Evolutionary conservation across 768 basidiomycete species (phyloP).

Genomic region (Mycena capillaripes): DNA sequence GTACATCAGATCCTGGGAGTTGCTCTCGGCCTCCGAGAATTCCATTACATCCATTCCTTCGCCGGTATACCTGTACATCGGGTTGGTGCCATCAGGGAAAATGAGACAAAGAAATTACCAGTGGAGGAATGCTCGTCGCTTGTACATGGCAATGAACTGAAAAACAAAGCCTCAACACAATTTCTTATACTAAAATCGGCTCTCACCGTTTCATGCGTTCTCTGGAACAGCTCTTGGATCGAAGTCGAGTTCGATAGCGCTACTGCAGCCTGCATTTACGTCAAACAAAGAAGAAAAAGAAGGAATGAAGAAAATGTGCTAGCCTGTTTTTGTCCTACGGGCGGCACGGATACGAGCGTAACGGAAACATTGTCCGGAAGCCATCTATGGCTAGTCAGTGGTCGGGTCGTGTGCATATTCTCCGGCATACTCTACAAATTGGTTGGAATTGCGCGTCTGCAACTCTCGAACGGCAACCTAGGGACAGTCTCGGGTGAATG

Average conservation of each 20-base stretch:
- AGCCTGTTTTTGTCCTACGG: conserved; percentile 82
- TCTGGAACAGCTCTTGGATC: conserved; percentile 89
- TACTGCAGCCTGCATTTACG: conserved; percentile 68
- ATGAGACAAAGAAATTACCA: conserved; percentile 58
- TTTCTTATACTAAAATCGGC: background rate
- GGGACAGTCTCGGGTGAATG: conserved; percentile 35
- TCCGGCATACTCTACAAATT: conserved; percentile 85
- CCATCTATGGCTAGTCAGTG: conserved; percentile 65
- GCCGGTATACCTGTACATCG: conserved; percentile 73
- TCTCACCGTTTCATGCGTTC: conserved; percentile 73
- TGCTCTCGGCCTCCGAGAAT: conserved; percentile 91
- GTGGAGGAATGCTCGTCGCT: conserved; percentile 88
- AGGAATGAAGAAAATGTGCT: too few relatives aligned
- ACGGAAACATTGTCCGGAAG: conserved; percentile 93
- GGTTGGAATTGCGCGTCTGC: conserved; percentile 79
- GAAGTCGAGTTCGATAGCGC: conserved; percentile 85
- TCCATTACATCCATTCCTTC: conserved; percentile 94
- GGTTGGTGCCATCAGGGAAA: background rate
- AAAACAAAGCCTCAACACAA: conserved; percentile 6
- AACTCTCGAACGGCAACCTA: conserved; percentile 81
- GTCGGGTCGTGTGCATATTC: background rate
- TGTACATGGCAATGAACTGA: conserved; percentile 87
- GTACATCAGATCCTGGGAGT: conserved; percentile 84
- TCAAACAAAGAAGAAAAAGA: conserved; percentile 35
- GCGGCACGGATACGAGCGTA: conserved; percentile 85